Evolutionary conservation across 495 filamentous ascomycete species (phyloP), one percentile per base, ranked within the genome.

Genomic region (Aspergillus hancockii): DNA sequence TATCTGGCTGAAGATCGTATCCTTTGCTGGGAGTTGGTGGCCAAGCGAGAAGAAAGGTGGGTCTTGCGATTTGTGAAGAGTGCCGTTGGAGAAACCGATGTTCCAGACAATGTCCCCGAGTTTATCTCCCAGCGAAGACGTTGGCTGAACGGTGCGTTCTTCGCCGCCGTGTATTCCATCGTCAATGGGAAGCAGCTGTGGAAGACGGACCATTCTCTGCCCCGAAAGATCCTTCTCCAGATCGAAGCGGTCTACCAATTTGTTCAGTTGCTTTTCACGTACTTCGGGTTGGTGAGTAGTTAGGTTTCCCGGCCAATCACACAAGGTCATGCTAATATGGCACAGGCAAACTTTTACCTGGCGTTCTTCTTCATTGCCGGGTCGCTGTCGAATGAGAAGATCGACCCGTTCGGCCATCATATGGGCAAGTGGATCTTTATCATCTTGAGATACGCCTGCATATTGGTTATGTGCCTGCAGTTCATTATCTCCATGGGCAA

Each of bases 401-500:
- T 96, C 60, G 93, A 98, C 74, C 95, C 95, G 1, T 98, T 98
- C 63, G 91, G 91, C 22, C 85, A 93, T 68, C 81, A 87, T 58
- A 87, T 93, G 68, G 92, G 91, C 23, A 80, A 86, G 49, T 88
- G 88, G 70, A 88, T 99, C 65, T 99, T 99, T 73, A 78, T 83
- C 32, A 81, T 98, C 54, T 77, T 99, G 14, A 86, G 91, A 45
- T 97, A 96, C 70, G 80, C 85, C 43, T 92, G 88, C 71, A 80
- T 96, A 8, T 79, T 98, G 36, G 82, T 97, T 50, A 96, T 97
- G 74, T 90, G 86, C 73, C 88, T 90, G 58, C 94, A 98, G 70
- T 98, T 99, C 71, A 96, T 99, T 68, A 84, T 99, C 19, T 94
- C 90, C n/a, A 91, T 99, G 78, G 95, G 95, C 51, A 99, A 99